Evolutionary conservation across 495 filamentous ascomycete genomes (phyloP), one percentile per base, ranked within the genome.

Genomic region (Daldinia concentrica): DNA sequence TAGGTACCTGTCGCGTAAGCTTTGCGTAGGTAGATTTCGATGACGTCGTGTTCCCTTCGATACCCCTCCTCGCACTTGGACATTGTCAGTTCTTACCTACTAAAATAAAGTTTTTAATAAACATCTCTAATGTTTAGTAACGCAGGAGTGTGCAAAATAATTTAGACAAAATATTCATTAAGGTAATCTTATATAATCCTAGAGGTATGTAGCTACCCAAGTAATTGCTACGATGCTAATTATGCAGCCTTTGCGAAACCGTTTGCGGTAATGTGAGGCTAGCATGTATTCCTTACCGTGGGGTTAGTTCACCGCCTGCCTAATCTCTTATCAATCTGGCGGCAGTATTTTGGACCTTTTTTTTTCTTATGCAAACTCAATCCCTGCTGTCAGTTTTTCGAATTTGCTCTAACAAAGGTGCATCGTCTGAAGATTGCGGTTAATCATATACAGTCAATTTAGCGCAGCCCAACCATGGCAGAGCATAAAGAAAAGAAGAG

Each of bases 401-500:
- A 43, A 54, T 26, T 37, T 41, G 9, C 41, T 51, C 57, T 26
- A 22, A 57, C 22, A 60, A 66, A 58, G 50, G 27, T 12, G 27
- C 22, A 58, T 17, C n/a, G 26, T 8, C 19, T 3, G 17, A 29
- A 32, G 14, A 43, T 15, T 32, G 43, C 24, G 15, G 9, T 19
- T 41, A n/a, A 26, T 39, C 27, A 26, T 30, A 36, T 15, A 9
- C 1, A 63, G 5, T 14, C 51, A 14, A 36, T 19, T 32, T 32
- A 65, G 73, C 61, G 48, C 67, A 2, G 66, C 64, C 29, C 36
- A 58, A 83, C 48, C 59, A 90, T 89, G 87, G 77, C 84, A 7
- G 84, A 85, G 36, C 82, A 81, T 55, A 82, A 85, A 32, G 86
- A 88, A 50, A 90, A 91, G 77, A 96, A 96, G 83, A 86, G 92